Base-by-base conservation (phyloP, 2,329 filamentous ascomycete species). In the Colletotrichum sp. region DNA sequence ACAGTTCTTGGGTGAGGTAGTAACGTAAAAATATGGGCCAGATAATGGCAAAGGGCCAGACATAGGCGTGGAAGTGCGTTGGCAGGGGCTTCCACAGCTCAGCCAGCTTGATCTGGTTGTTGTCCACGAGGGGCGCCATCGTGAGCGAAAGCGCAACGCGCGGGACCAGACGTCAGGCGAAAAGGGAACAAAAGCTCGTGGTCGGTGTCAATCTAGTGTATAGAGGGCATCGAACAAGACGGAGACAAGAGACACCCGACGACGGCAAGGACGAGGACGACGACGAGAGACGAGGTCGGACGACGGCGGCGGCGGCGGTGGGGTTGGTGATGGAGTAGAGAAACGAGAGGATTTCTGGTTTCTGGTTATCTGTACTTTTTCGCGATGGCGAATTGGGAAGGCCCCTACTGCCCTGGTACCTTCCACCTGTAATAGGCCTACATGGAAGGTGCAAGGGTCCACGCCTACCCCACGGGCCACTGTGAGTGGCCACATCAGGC, bases 1-100 rank as follows among this genome's bases (percentile, higher is more conserved):
- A 99, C 79, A 95, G 92, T 70, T 95, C 93, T 77, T 93, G 89
- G 26, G 92, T 94, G 70, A 98, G 92, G 85, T 98, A 99, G 85
- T 96, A 93, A 84, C 95, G 92, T 79, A 98, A 91, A 86, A 99
- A 99, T 81, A 94, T 87, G 68, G 98, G 97, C 96, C 98, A 99
- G 81, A 96, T 89, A 80, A 98, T 93, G 76, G 93, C 88, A 83
- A 98, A 99, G 0, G 97, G 97, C 95, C 95, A 98, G 80, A 98
- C 87, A 84, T 99, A 99, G 80, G 95, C 88, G 85, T 98, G 96
- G 77, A 98, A 89, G 82, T 94, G 92, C 78, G 94, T 86, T 39
- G 96, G 93, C 78, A 98, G 91, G 78, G 96, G 96, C 82, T 95
- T 96, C 86, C 98, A 93, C 80, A 99, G 91, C 84, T 95, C 94